phyloP scores from a whole-genome alignment of 1,284 basidiomycete species.

The Naganishia cerealis region DNA sequence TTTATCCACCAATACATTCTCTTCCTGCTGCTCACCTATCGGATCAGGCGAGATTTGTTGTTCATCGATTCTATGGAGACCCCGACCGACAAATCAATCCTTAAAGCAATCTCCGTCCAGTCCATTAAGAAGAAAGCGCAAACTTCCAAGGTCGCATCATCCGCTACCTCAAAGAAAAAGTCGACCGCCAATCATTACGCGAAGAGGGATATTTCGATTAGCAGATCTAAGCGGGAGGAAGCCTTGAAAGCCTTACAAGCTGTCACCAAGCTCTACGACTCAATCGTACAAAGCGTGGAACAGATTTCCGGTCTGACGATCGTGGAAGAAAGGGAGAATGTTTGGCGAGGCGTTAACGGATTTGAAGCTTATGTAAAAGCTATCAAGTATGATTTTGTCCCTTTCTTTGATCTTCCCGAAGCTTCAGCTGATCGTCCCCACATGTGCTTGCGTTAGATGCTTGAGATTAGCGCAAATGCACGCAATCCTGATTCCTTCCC shows the following conservation, averaged over 20 bases:
- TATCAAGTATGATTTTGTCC: slow-evolving; percentile 59
- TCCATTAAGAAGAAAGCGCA: slow-evolving; percentile 6
- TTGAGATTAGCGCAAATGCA: slow-evolving; percentile 52
- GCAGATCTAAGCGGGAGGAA: slow-evolving; percentile 55
- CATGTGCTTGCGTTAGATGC: slow-evolving; percentile 37
- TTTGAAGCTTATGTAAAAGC: slow-evolving; percentile 72
- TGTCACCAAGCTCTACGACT: slow-evolving; percentile 81
- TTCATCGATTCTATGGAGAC: slow-evolving; percentile 57
- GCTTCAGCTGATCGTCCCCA: not conserved
- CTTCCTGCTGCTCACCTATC: slow-evolving; percentile 78
- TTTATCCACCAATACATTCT: slow-evolving; percentile 82
- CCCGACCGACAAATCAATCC: slow-evolving; percentile 7
- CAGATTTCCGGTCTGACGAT: slow-evolving; percentile 78
- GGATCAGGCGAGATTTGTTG: slow-evolving; percentile 83
- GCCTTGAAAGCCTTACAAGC: slow-evolving; percentile 68
- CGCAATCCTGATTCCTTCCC: slow-evolving; percentile 48
- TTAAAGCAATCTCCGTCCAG: slow-evolving; percentile 24
- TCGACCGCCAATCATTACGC: slow-evolving; percentile 21
- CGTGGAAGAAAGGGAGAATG: slow-evolving; percentile 81
- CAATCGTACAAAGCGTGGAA: slow-evolving; percentile 74
- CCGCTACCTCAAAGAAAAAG: not conserved
- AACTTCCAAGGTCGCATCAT: not conserved
- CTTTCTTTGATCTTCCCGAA: not conserved
- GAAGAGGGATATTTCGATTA: slow-evolving; percentile 20
- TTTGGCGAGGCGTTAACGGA: slow-evolving; percentile 73